A percentile compares a stretch with the other conserved stretches of the same genome.
phyloP scores from a whole-genome alignment of 2,329 filamentous ascomycete species.

The Ascosphaera acerosa region DNA sequence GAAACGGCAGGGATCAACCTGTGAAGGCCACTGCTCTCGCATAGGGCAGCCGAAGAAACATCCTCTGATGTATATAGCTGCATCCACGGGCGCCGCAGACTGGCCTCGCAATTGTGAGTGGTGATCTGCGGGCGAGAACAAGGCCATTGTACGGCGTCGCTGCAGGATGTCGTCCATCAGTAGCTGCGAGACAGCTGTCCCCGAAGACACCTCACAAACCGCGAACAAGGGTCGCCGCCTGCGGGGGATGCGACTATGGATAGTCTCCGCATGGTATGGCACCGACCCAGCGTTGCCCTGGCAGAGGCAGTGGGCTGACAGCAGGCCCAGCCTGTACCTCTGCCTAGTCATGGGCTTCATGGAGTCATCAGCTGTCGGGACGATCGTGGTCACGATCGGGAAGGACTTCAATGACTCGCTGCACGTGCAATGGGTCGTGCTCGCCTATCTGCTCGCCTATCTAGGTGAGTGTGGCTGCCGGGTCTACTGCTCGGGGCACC shows the following conservation, averaged over 20 bases:
- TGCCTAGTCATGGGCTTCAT: not conserved
- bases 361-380: not conserved
- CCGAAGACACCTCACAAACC: not conserved
- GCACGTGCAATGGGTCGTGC: not conserved
- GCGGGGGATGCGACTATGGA: not conserved
- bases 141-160: too few species aligned
- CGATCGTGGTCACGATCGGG: not conserved
- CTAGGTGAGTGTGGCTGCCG: conserved; percentile 1
- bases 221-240: not conserved
- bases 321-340: not conserved
- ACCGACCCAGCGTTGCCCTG: too few species aligned
- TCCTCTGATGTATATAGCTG: too few species aligned
- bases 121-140: too few species aligned
- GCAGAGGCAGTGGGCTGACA: too few species aligned
- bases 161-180: not conserved
- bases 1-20: too few species aligned
- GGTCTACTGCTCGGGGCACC: too few species aligned
- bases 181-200: not conserved
- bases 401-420: conserved; percentile 1
- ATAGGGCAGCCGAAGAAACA: too few species aligned
- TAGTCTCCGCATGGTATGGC: not conserved
- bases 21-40: too few species aligned
- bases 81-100: too few species aligned
- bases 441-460: not conserved
- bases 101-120: too few species aligned